Evolutionary conservation across 345 rosid genomes (phyloP).

Genomic region (Nephelium lappaceum): DNA sequence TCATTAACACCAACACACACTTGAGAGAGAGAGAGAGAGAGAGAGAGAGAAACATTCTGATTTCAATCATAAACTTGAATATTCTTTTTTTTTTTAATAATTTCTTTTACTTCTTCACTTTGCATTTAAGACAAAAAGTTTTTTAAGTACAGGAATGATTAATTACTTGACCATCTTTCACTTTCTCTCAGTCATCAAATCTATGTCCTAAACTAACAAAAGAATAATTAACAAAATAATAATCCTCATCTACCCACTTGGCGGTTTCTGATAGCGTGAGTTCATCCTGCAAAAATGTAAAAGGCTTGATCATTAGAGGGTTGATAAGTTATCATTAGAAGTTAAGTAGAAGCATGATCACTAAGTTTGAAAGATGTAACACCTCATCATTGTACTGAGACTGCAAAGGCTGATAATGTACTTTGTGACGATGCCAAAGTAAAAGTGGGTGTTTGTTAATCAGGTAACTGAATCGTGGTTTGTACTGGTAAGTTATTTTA

Average conservation of each 20-base stretch:
- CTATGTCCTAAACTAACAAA: constrained; percentile 43
- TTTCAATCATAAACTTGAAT: constrained; percentile 31
- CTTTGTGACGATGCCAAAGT: constrained; percentile 15
- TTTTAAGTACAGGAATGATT: constrained; percentile 25
- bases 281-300: constrained; percentile 44
- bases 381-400: constrained; percentile 35
- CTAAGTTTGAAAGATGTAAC: constrained; percentile 23
- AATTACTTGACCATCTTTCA: constrained; percentile 30
- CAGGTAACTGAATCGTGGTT: constrained; percentile 21
- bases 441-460: constrained; percentile 31
- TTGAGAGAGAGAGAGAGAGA: constrained; percentile 18
- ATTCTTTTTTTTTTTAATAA: neutral
- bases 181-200: constrained; percentile 38
- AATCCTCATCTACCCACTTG: constrained; percentile 39
- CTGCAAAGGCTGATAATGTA: neutral
- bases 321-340: constrained; percentile 4
- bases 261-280: constrained; percentile 35
- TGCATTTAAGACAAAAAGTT: constrained; percentile 32
- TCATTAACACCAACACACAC: constrained; percentile 40
- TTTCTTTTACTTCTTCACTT: constrained; percentile 30
- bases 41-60: constrained; percentile 29
- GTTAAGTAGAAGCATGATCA: constrained; percentile 1
- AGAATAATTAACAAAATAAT: constrained; percentile 53
- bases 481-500: constrained; percentile 24
- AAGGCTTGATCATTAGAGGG: constrained; percentile 17